Base-by-base conservation (phyloP, 495 filamentous ascomycete species). In the Baudoinia panamericana region DNA sequence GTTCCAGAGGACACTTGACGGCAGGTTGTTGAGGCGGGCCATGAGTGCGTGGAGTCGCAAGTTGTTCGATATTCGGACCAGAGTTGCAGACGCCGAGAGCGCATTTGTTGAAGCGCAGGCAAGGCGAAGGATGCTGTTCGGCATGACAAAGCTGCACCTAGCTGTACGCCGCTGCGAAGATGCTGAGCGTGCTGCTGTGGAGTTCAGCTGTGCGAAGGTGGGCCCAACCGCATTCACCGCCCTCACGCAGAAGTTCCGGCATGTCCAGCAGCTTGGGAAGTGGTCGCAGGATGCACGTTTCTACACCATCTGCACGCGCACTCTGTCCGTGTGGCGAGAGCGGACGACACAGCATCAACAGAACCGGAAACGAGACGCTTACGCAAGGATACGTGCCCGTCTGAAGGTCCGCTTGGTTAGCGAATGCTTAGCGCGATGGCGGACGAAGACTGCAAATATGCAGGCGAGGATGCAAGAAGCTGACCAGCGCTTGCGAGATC, bases 281-380 rank as follows among this genome's bases (percentile, higher is more conserved):
- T 71, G 70, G 69, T 65, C 76, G 15, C 47, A 50, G 7, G 62
- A 76, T 54, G 75, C 74, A 8, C 47, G 61, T 8, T 80, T 72
- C 36, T 84, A 76, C 47, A 73, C 79, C 41, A 39, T 68, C 17
- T 62, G 68, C 22, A 72, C 64, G 12, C 65, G 62, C 43, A 54
- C 58, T n/a, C 41, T 78, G 18, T 74, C 70, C 38, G 44, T 44
- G 19, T 82, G 76, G 78, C 65, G 64, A 33, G 56, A 58, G 31
- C 68, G 72, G 11, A 64, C 64, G 5, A 46, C 65, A 22, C 59
- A 68, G 30, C 63, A 70, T 6, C 61, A 67, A 21, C 68, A 70
- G 41, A 62, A 67, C 39, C 72, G 71, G 30, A 66, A 73, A 7
- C 69, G 72, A 33, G 66, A 72, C 17, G 68, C 73, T 7, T 82